phyloP scores from a whole-genome alignment of 164 flowering plant species.

The Stephania yunnanensis region DNA sequence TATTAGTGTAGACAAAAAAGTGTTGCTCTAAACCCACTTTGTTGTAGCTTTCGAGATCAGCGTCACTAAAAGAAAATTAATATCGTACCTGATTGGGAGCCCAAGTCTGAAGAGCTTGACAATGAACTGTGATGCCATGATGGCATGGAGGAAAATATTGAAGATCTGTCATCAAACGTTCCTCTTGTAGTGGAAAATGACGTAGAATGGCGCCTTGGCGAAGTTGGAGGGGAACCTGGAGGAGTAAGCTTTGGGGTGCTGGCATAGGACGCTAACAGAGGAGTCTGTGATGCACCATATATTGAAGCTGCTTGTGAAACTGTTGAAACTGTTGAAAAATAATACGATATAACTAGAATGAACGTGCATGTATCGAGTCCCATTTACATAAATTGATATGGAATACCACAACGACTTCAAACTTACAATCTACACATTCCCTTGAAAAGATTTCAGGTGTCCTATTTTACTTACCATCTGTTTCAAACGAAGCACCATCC shows the following conservation, averaged over 20 bases:
- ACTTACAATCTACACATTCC: background rate
- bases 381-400: background rate
- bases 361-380: background rate
- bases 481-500: conserved; percentile 33
- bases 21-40: no score
- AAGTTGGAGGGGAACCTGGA: conserved; percentile 75
- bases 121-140: conserved; percentile 45
- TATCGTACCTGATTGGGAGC: conserved; percentile 56
- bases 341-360: background rate
- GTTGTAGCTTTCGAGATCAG: background rate
- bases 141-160: conserved; percentile 46
- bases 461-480: conserved; percentile 54
- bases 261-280: conserved; percentile 61
- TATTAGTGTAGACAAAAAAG: no score
- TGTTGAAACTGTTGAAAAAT: background rate
- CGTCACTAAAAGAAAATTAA: background rate
- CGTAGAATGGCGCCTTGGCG: conserved; percentile 72
- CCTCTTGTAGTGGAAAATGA: conserved; percentile 70
- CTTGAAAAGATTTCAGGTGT: background rate
- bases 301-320: conserved; percentile 35
- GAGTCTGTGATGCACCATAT: conserved; percentile 46
- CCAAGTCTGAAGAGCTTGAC: conserved; percentile 47
- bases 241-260: conserved; percentile 80
- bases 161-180: conserved; percentile 58
- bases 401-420: background rate